Conservation (phyloP, 2,329 filamentous ascomycete species). For the Cordyceps militaris region DNA sequence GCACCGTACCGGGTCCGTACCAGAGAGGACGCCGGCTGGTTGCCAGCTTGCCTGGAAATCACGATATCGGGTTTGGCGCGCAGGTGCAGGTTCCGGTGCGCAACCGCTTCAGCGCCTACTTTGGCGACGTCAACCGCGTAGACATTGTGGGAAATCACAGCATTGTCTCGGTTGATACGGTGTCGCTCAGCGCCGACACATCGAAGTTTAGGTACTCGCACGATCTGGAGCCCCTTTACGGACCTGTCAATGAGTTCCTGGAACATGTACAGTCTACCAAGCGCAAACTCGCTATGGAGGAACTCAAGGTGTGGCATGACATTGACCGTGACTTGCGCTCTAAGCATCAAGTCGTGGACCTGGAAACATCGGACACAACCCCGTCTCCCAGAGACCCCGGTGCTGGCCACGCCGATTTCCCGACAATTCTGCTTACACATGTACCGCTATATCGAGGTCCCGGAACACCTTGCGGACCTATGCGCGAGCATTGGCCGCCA, state of each 20-base stretch:
- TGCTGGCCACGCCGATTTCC: slow-evolving; percentile 55
- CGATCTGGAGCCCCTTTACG: slow-evolving; percentile 60
- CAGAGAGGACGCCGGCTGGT: slow-evolving; percentile 70
- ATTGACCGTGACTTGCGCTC: slow-evolving; percentile 49
- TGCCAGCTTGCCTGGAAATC: slow-evolving; percentile 83
- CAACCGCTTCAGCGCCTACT: slow-evolving; percentile 77
- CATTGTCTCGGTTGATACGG: slow-evolving; percentile 82
- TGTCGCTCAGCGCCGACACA: slow-evolving; percentile 71
- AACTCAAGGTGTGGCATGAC: slow-evolving; percentile 59
- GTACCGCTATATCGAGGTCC: slow-evolving; percentile 79
- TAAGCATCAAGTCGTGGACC: slow-evolving; percentile 52
- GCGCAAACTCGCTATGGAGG: slow-evolving; percentile 59
- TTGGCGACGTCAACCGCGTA: slow-evolving; percentile 85
- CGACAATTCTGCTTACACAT: slow-evolving; percentile 83
- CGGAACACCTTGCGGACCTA: slow-evolving; percentile 80
- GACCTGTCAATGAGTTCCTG: slow-evolving; percentile 70
- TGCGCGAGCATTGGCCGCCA: slow-evolving; percentile 77
- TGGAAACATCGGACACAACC: slow-evolving; percentile 36
- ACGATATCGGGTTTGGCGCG: slow-evolving; percentile 85
- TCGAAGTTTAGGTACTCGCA: slow-evolving; percentile 44
- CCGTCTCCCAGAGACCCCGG: slow-evolving; percentile 31
- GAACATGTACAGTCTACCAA: slow-evolving; percentile 58
- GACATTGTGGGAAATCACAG: slow-evolving; percentile 93
- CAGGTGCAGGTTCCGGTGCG: slow-evolving; percentile 76
- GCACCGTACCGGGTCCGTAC: slow-evolving; percentile 46